phyloP scores from a whole-genome alignment of 1,284 basidiomycete species.

The Trichosporon asahii region DNA sequence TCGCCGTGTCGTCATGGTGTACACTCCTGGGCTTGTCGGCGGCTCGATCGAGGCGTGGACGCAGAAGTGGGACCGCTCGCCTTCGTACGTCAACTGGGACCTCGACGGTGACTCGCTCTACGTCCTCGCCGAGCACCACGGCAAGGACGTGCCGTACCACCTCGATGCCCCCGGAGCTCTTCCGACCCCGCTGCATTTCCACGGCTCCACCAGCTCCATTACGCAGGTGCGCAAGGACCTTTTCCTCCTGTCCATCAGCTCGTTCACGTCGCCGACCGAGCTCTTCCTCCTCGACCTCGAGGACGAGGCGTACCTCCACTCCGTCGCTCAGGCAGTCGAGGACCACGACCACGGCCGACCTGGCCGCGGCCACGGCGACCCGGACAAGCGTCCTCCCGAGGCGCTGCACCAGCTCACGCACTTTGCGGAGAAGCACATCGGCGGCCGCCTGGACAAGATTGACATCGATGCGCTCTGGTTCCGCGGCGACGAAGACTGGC shows the following conservation, averaged over 20 bases:
- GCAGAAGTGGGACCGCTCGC: constrained; percentile 77
- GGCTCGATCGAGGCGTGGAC: constrained; percentile 52
- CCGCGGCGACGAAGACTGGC: constrained; percentile 64
- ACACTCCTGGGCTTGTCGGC: constrained; percentile 56
- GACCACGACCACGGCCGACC: neutral
- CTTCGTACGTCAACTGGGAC: constrained; percentile 66
- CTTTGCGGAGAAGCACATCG: constrained; percentile 43
- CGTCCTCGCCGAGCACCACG: constrained; percentile 70
- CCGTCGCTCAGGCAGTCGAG: neutral
- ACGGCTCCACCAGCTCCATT: constrained; percentile 32
- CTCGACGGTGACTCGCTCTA: constrained; percentile 66
- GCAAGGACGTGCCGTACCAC: constrained; percentile 52
- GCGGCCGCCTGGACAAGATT: constrained; percentile 59
- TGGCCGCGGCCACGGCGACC: constrained; percentile 43
- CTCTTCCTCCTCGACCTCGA: constrained; percentile 44
- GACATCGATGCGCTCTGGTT: constrained; percentile 79
- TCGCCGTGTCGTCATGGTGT: constrained; percentile 65
- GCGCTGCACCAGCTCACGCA: constrained; percentile 64
- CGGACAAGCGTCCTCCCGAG: constrained; percentile 44
- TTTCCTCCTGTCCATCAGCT: constrained; percentile 30
- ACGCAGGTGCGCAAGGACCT: constrained; percentile 18
- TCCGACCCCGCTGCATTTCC: constrained; percentile 43
- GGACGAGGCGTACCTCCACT: constrained; percentile 3
- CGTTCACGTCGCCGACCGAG: constrained; percentile 29
- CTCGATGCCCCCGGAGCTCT: constrained; percentile 35